Conservation (phyloP, 805 yeast species). For the Yamadazyma kitorensis region DNA sequence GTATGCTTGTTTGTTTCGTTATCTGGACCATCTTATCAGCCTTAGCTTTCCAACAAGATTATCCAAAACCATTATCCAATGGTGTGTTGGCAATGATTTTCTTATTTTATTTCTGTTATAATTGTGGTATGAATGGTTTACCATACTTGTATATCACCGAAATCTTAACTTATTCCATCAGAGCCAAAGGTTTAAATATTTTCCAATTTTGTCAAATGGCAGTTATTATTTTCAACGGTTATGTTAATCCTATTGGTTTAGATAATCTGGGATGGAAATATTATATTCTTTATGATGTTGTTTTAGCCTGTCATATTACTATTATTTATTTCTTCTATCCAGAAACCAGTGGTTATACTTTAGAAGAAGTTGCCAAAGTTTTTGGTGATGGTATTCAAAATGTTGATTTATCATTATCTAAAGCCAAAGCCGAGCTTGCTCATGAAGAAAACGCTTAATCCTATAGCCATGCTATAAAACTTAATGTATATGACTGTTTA, state of each 20-base stretch:
- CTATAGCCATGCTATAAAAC: too few relatives aligned
- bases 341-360: conserved; percentile 33
- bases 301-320: conserved; percentile 20
- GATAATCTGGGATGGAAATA: conserved; percentile 42
- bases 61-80: conserved; percentile 7
- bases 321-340: conserved; percentile 24
- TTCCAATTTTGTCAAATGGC: conserved; percentile 18
- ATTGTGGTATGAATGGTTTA: conserved; percentile 30
- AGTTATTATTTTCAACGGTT: conserved; percentile 23
- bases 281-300: conserved; percentile 23
- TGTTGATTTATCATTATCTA: background rate
- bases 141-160: conserved; percentile 47
- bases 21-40: conserved; percentile 20
- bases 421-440: conserved; percentile 2
- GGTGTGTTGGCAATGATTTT: conserved; percentile 54
- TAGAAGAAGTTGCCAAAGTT: conserved; percentile 32
- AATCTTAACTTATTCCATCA: conserved; percentile 31
- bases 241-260: conserved; percentile 33
- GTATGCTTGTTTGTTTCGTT: conserved; percentile 19
- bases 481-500: too few relatives aligned
- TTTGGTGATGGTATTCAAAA: conserved; percentile 20
- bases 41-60: conserved; percentile 10
- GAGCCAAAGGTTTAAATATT: conserved; percentile 40
- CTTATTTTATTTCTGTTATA: conserved; percentile 28
- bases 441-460: too few relatives aligned